phyloP scores from a whole-genome alignment of 768 basidiomycete genomes.

The Amanita molliuscula region DNA sequence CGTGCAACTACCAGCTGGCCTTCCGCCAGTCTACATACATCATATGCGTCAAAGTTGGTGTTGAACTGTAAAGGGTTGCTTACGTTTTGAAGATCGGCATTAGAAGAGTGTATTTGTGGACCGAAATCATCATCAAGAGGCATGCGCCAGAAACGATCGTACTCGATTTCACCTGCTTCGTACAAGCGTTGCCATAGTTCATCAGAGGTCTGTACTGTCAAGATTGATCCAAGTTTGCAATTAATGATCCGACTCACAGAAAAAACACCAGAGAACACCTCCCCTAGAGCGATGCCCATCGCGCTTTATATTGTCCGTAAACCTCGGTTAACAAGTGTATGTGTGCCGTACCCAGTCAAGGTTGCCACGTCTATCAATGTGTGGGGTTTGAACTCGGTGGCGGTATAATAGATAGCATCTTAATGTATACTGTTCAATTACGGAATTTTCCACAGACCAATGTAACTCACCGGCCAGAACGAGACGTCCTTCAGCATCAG shows the following conservation, averaged over 20 bases:
- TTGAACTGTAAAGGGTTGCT: conserved; percentile 8
- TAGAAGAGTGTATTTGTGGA: conserved; percentile 65
- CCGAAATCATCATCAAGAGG: conserved; percentile 78
- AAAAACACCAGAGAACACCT: conserved; percentile 71
- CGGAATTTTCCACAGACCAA: neutral
- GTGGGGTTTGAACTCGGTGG: conserved; percentile 68
- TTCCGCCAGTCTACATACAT: conserved; percentile 53
- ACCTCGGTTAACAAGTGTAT: neutral
- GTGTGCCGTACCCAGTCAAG: conserved; percentile 54
- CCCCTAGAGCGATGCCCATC: conserved; percentile 63
- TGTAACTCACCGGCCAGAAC: conserved; percentile 50
- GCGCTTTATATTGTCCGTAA: conserved; percentile 34
- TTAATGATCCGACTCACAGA: conserved; percentile 31
- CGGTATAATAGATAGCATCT: conserved; percentile 82
- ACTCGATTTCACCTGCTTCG: conserved; percentile 59
- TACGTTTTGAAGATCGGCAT: conserved; percentile 78
- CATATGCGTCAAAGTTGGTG: neutral
- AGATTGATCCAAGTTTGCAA: neutral
- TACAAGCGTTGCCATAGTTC: conserved; percentile 62
- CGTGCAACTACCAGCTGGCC: conserved; percentile 60
- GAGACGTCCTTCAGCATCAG: conserved; percentile 76
- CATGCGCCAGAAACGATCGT: conserved; percentile 87
- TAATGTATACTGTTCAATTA: conserved; percentile 1
- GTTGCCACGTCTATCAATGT: conserved; percentile 85
- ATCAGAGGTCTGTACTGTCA: conserved; percentile 49